Evolutionary conservation across 208 protist species (phyloP), one percentile per base, ranked within the genome.

Genomic region (Acanthamoeba divionensis): DNA sequence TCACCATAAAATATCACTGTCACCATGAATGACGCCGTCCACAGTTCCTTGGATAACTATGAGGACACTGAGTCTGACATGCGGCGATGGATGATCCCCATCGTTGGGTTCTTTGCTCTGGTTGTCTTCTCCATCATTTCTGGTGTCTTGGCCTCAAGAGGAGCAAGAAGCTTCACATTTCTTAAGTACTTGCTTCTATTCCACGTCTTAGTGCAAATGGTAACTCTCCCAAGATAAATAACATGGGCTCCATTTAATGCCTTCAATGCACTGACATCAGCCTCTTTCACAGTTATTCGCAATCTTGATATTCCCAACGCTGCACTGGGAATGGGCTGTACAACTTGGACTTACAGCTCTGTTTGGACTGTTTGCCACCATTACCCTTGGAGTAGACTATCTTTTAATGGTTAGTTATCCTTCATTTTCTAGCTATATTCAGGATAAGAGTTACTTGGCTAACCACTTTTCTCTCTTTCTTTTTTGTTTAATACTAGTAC

Each of bases 81-180:
- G 71, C 71, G 29, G 21, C 38, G 71, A 52, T 82, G 71, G 71
- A 82, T 82, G 71, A 57, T 82, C 24, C 71, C 71, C n/a, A 82
- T 82, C 71, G 71, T 82, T 45, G 71, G 71, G 48, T 82, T 82
- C 45, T 26, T 82, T 15, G 44, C 62, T 21, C 15, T 82, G 0
- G 29, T 82, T 13, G 6, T 82, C 71, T 52, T 82, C 44, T 36
- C 18, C 45, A 33, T 82, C 38, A 82, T 82, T 52, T 29, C 71
- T 31, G 71, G 71, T 29, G 26, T 26, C 0, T 8, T 82, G 0
- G 71, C 44, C 38, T 63, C 71, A 5, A 45, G 71, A 0, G 71
- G 71, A n/a, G 62, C 71, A 2, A 45, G 71, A 29, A 60, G 24
- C 47, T 60, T 82, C 45, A 45, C 48, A 0, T 2, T 57, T 9